These are phyloP conservation scores for Venturia oleaginea DNA, from an alignment of 2,329 filamentous ascomycete species.

Conservation along the genomic window DNA sequence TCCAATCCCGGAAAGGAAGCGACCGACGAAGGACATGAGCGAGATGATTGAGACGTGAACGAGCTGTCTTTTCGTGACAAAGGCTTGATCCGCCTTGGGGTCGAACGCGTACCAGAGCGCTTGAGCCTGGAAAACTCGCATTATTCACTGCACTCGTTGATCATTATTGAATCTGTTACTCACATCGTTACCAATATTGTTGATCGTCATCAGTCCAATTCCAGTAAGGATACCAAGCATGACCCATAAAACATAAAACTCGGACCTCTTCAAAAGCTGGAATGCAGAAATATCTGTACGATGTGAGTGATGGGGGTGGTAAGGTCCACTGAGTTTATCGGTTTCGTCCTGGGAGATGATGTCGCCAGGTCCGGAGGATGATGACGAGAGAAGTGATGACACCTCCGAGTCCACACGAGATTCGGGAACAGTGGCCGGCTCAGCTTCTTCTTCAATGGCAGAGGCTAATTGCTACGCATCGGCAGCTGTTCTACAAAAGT, in stretches of 20 bases:
- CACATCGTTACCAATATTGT: slow-evolving; percentile 90
- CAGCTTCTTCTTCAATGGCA: not conserved
- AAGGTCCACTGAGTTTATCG: slow-evolving; percentile 49
- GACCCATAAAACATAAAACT: slow-evolving; percentile 87
- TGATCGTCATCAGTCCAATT: slow-evolving; percentile 97
- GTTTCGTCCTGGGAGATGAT: slow-evolving; percentile 34
- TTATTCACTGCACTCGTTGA: not conserved
- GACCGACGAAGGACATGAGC: slow-evolving; percentile 73
- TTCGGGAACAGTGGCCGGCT: not conserved
- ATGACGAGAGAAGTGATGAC: slow-evolving; percentile 59
- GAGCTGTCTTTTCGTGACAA: slow-evolving; percentile 73
- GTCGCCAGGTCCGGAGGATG: slow-evolving; percentile 45
- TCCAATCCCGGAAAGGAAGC: slow-evolving; percentile 65
- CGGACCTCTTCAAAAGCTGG: slow-evolving; percentile 57
- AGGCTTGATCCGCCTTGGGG: slow-evolving; percentile 58
- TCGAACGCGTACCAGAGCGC: slow-evolving; percentile 86
- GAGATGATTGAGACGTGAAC: slow-evolving; percentile 95
- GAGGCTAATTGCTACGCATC: slow-evolving; percentile 4
- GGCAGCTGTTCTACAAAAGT: slow-evolving; percentile 14
- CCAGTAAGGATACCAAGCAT: slow-evolving; percentile 88
- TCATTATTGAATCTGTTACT: slow-evolving; percentile 16
- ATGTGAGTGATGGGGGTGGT: slow-evolving; percentile 62
- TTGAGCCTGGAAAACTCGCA: slow-evolving; percentile 40
- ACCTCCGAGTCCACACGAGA: slow-evolving; percentile 7
- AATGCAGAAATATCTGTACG: slow-evolving; percentile 86